Evolutionary conservation across 495 filamentous ascomycete species (phyloP), one percentile per base, ranked within the genome.

Genomic region (Xeromyces bisporus): DNA sequence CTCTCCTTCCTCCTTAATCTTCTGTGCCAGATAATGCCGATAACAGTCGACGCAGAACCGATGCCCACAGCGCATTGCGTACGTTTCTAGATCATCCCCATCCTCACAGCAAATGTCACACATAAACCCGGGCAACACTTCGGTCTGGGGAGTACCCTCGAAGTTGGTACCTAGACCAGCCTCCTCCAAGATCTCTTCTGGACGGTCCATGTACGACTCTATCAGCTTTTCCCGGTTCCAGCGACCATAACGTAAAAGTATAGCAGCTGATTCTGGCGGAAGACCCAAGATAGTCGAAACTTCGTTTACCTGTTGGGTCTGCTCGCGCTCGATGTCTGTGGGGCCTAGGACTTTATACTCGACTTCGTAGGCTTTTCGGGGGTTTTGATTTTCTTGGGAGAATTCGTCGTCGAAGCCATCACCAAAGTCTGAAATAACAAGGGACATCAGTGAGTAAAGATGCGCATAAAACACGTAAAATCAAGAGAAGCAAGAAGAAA

Each of bases 81-180:
- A 96, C 12, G 80, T 85, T 43, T 83, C 56, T n/a, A 94, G 53
- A 0, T 73, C 74, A 3, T 68, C 59, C 9, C 66, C 74, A 39
- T 97, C 91, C 36, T 97, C 86, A 53, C 80, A 97, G 54, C 89
- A 97, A 40, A 97, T 97, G 28, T 89, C 83, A 56, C 89, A 97
- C 36, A 69, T 62, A 51, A 97, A 97, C 3, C 73, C 80, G 7
- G 67, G 64, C 14, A 91, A 55, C 21, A 65, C 58, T 41, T 83
- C 66, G 7, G 87, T 65, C 42, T 65, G 73, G 5, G 79, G 79
- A 11, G 62, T 64, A 6, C 60, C 55, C n/a, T 63, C 51, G n/a
- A 66, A 63, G 29, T 60, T 70, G 16, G 71, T 66, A 12, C 80
- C 77, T 20, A 97, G 58, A 3, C 89, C 89, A 8, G 87, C 83